Evolutionary conservation across 176 grass and related monocot genomes (phyloP), one percentile per base, ranked within the genome.

Genomic region (Oryza officinalis): DNA sequence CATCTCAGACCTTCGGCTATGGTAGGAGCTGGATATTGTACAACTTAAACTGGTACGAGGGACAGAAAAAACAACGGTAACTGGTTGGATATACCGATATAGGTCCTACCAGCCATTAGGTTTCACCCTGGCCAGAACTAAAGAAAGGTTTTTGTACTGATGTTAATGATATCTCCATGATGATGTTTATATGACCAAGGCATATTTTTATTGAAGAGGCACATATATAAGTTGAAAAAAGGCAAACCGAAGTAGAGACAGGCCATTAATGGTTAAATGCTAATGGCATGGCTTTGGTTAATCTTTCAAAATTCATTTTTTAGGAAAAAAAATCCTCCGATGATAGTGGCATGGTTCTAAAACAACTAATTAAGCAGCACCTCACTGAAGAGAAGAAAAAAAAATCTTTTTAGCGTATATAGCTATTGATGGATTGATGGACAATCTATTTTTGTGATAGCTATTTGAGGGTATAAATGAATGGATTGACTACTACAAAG

Each of bases 291-390:
- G 20, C 2, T 59, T 59, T 59, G 54, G 54, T 59, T 59, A n/a
- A 59, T 59, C 49, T 5, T 5, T 52, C 18, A 22, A 59, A 57
- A 59, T 59, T n/a, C 22, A n/a, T 22, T 59, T 59, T 15, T 4
- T n/a, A 4, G 32, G 3, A 32, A 15, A 52, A 37, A 37, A 37
- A 1, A 37, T 52, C 54, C 18, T n/a, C 8, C 6, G 20, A n/a
- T 59, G 54, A 59, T 59, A 59, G n/a, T 17, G 14, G 20, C 54
- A 22, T 22, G 54, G 54, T 59, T 82, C 25, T 82, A 82, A 63
- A 84, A 38, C 14, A n/a, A 68, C 8, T 28, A 47, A 67, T 54
- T 2, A 67, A 52, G 63, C 22, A 52, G 60, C 27, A 74, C 1
- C 54, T 71, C 67, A 71, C 15, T 11, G 25, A 4, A 47, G 12